Evolutionary conservation across 2,329 filamentous ascomycete genomes (phyloP).

Genomic region (Nemania sp.): DNA sequence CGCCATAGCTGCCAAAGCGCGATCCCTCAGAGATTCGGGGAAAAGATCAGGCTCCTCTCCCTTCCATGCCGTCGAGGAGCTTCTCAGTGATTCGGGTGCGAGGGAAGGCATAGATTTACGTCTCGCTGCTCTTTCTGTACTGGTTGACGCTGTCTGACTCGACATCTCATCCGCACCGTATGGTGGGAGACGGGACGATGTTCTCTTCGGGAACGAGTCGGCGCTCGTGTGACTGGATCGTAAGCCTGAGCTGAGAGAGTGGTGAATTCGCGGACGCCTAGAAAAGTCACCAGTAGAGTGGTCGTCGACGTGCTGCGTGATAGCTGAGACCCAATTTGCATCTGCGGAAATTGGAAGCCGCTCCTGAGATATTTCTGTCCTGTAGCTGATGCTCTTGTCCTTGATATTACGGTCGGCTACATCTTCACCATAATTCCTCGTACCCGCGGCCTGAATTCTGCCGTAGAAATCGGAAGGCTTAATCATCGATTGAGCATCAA

Average conservation of each 20-base stretch:
- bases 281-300: constrained; percentile 24
- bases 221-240: constrained; percentile 28
- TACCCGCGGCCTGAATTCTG: constrained; percentile 55
- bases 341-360: constrained; percentile 40
- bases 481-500: constrained; percentile 62
- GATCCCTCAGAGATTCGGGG: constrained; percentile 31
- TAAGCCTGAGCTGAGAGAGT: constrained; percentile 33
- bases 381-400: constrained; percentile 43
- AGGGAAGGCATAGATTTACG: constrained; percentile 38
- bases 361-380: constrained; percentile 42
- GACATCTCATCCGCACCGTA: constrained; percentile 11
- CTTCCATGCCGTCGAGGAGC: constrained; percentile 20
- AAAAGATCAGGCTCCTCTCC: constrained; percentile 26
- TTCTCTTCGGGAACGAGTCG: constrained; percentile 26
- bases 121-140: constrained; percentile 27
- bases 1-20: constrained; percentile 26
- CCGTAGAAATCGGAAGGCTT: constrained; percentile 53
- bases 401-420: constrained; percentile 65
- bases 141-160: constrained; percentile 19
- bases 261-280: constrained; percentile 28
- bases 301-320: constrained; percentile 20
- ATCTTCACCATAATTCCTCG: constrained; percentile 65
- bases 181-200: constrained; percentile 27
- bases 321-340: constrained; percentile 6
- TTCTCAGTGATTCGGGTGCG: constrained; percentile 17